Evolutionary conservation across 371 early-diverging fungal species (phyloP), one percentile per base, ranked within the genome.

Genomic region (Dinochytrium kinnereticum): DNA sequence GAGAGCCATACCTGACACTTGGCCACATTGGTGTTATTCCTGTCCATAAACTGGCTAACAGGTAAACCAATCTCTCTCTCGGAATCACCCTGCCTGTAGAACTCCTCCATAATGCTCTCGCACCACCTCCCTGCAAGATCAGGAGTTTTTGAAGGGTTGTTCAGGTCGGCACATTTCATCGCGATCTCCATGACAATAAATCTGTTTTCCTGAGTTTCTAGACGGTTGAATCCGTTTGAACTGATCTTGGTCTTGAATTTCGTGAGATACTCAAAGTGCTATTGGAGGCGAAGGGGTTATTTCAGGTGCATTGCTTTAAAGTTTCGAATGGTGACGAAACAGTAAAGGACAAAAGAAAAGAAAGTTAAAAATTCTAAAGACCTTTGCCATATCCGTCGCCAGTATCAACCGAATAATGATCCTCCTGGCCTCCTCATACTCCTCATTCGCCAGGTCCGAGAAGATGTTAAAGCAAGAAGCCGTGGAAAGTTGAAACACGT

Each of bases 191-290:
- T 57, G 24, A 84, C 59, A 64, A 83, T 64, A 30, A 80, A 69
- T 30, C 85, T 65, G 69, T 82, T 75, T 70, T 79, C 77, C 40
- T 75, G 71, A 24, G 57, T 72, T 0, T 80, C 79, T 7, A 76
- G 50, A 1, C 70, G 64, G 2, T 34, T 26, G 59, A 77, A 73
- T 0, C 57, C 65, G n/a, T 39, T 59, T 13, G 79, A 64, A 13
- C 55, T 70, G 21, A 85, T 66, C 64, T 83, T 83, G 40, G 84
- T 81, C 40, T 84, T 81, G 76, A 87, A 89, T 44, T 84, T 87
- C 34, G 76, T 76, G 19, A 88, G 72, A 59, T 81, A 87, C 76
- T 89, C 88, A 79, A 87, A 89, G 68, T 88, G 89, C 76, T 79
- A 34, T 34, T 69, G 34, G 30, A 26, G 1, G 19, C 31, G 51